phyloP scores from a whole-genome alignment of 352 stramenopile species.

The Phytophthora tentaculata region DNA sequence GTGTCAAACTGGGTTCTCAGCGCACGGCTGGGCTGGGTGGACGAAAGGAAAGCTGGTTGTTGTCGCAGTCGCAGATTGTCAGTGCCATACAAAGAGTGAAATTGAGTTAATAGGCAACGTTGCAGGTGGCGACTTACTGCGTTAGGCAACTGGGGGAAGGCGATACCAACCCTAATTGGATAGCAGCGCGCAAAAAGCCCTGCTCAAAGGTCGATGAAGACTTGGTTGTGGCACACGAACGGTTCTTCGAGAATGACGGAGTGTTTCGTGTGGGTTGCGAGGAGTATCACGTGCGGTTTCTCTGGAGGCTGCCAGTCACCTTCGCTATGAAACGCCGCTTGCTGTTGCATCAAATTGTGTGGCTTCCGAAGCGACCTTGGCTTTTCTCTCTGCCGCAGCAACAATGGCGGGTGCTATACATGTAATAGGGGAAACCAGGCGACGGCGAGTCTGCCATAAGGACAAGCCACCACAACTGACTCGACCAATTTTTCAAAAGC shows the following conservation, averaged over 20 bases:
- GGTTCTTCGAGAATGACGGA: constrained; percentile 29
- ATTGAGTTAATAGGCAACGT: constrained; percentile 25
- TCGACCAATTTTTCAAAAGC: constrained; percentile 30
- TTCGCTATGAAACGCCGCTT: constrained; percentile 22
- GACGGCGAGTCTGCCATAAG: constrained; percentile 1
- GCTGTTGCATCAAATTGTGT: constrained; percentile 16
- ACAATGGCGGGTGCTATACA: not conserved
- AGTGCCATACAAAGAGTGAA: constrained; percentile 25
- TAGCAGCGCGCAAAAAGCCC: constrained; percentile 1
- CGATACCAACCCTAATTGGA: constrained; percentile 11
- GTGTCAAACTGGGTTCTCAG: constrained; percentile 17
- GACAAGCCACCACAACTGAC: constrained; percentile 22
- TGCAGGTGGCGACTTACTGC: constrained; percentile 24
- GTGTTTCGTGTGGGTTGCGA: constrained; percentile 3
- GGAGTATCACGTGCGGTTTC: constrained; percentile 24
- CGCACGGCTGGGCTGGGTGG: constrained; percentile 9
- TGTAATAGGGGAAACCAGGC: constrained; percentile 25
- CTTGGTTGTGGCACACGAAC: not conserved
- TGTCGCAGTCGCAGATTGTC: constrained; percentile 20
- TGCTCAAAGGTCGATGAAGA: not conserved
- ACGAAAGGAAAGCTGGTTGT: constrained; percentile 5
- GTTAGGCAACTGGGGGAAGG: constrained; percentile 32
- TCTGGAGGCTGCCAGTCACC: constrained; percentile 16
- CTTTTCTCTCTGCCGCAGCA: constrained; percentile 25
- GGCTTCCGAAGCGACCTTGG: constrained; percentile 10